Conservation (phyloP, 1,284 basidiomycete genomes). For the Boletus sp. region DNA sequence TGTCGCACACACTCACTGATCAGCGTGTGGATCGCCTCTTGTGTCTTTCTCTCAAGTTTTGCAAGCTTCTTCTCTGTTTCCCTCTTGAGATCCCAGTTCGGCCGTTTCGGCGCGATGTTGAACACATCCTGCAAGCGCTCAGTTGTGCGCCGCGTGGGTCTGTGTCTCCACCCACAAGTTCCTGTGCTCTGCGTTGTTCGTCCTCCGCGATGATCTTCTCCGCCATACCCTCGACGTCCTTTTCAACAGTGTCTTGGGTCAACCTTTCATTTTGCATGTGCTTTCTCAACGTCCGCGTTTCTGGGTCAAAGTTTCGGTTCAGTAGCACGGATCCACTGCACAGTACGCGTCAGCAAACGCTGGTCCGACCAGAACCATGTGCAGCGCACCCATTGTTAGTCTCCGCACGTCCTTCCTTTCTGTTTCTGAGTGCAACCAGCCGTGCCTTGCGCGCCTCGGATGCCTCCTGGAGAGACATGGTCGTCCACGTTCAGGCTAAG, state of each 20-base stretch:
- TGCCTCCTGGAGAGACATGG: slow-evolving; percentile 79
- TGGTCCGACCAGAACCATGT: background rate
- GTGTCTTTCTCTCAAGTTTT: slow-evolving; percentile 86
- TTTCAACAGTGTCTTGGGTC: slow-evolving; percentile 85
- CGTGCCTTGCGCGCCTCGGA: slow-evolving; percentile 85
- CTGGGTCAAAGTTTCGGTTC: slow-evolving; percentile 83
- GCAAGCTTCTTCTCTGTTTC: slow-evolving; percentile 88
- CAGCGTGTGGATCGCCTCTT: slow-evolving; percentile 87
- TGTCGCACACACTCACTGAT: slow-evolving; percentile 63
- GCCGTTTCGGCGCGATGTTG: slow-evolving; percentile 94
- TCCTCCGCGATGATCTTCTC: slow-evolving; percentile 84
- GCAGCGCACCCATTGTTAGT: slow-evolving; percentile 32
- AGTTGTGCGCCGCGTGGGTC: slow-evolving; percentile 4
- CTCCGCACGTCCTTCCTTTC: slow-evolving; percentile 61
- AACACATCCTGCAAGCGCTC: slow-evolving; percentile 71
- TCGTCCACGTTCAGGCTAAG: slow-evolving; percentile 3
- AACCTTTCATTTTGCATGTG: slow-evolving; percentile 49
- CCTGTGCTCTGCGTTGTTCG: slow-evolving; percentile 77
- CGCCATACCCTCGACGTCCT: slow-evolving; percentile 78
- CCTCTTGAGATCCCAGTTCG: slow-evolving; percentile 96
- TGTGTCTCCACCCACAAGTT: slow-evolving; percentile 60
- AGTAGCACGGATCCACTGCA: slow-evolving; percentile 57
- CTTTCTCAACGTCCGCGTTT: slow-evolving; percentile 73
- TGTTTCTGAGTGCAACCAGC: slow-evolving; percentile 74
- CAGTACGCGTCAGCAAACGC: slow-evolving; percentile 1